A percentile compares a stretch with the other conserved stretches of the same genome.
Conservation (phyloP, 768 basidiomycete genomes). For the Mycena epipterygia region DNA sequence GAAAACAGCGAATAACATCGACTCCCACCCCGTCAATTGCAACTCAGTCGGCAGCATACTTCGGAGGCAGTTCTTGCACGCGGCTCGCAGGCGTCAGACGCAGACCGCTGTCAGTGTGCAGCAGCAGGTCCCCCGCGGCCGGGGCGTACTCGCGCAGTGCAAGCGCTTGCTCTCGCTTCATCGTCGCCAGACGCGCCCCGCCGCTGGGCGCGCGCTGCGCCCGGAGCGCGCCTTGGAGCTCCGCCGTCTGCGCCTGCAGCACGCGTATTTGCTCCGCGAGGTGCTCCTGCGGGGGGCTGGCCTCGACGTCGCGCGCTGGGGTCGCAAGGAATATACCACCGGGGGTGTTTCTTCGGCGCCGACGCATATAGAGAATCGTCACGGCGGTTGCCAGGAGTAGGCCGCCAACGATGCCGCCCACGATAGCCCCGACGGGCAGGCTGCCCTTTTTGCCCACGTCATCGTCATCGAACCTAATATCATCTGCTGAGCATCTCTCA, state of each 20-base stretch:
- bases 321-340: background rate
- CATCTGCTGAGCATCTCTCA: background rate
- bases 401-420: background rate
- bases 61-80: background rate
- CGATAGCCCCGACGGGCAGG: background rate
- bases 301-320: background rate
- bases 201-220: background rate
- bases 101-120: background rate
- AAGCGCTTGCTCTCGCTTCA: background rate
- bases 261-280: background rate
- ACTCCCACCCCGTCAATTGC: too few species aligned
- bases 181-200: background rate
- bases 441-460: background rate
- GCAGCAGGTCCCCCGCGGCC: background rate
- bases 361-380: background rate
- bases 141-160: background rate
- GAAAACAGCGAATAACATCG: too few species aligned
- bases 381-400: background rate
- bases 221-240: background rate
- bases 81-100: background rate
- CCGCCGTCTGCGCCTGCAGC: background rate
- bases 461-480: slow-evolving; percentile 6
- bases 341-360: background rate
- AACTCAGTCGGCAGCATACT: background rate
- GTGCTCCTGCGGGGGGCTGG: background rate